Base-by-base conservation (phyloP, 2,329 filamentous ascomycete species). In the Arthroderma sp. region DNA sequence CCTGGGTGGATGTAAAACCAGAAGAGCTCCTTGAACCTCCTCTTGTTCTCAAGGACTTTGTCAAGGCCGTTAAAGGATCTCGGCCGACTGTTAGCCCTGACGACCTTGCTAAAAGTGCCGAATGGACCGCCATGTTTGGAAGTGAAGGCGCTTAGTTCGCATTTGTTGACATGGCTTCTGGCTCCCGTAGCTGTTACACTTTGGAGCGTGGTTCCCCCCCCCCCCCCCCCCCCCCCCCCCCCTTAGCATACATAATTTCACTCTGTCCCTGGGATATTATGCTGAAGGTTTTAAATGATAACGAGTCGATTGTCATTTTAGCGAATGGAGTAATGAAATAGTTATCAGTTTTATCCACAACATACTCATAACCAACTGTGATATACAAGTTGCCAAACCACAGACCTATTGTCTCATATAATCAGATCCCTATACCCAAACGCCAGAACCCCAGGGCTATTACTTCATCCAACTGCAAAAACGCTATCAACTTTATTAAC, bases 61-160 rank as follows among this genome's bases (percentile, higher is more conserved):
- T 94, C 69, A 89, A 91, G 71, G 91, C 93, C 1, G 86, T 98
- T 66, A 91, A 89, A 68, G 83, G 85, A 51, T 88, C 88, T 54
- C 78, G 93, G 67, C 93, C 93, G 21, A 97, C 93, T 0, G 93
- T 98, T 56, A 93, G 89, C 55, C 79, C 81, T 54, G 89, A 90
- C 54, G 94, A 98, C 69, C 79, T 98, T 49, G 80, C 83, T 63
- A 81, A 82, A 66, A 96, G 91, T 70, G 79, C 87, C 51, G 90
- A 96, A 47, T 98, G 93, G 93, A 98, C 93, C 8, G 81, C 86
- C 66, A 91, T 97, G 74, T 97, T 97, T 74, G 91, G 91, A 58
- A 95, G 89, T 69, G 91, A 96, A 71, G 91, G 91, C 17, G 81
- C 80, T 54, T 83, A 66, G 71, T 60, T 52, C 23, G 33, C 23